Base-by-base conservation (phyloP, 192 early-diverging fungal genomes). In the Gonapodya sp. region DNA sequence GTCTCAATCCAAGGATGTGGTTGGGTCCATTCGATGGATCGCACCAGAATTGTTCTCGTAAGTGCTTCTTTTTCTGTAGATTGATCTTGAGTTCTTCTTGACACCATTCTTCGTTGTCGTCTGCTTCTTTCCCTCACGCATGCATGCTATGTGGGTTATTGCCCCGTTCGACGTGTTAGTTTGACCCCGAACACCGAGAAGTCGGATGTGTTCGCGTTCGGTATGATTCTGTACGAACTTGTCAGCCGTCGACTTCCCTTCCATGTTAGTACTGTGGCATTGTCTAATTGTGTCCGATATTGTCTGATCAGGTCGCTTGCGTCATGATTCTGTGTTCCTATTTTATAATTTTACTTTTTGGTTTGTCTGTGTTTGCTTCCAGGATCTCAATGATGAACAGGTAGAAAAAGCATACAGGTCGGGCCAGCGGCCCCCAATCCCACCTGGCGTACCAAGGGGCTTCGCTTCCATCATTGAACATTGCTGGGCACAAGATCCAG, bases 401-500 rank as follows among this genome's bases (percentile, higher is more conserved):
- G 46, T 64, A 24, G 46, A 64, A 64, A 64, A 64, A 24, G 46
- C 46, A 16, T 64, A 64, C 24, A 8, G 46, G 8, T 64, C 46
- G 24, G 46, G 46, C 24, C 46, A 64, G 24, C 8, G 46, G 24
- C 46, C 46, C 24, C 46, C 8, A 24, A 64, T 64, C 24, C 46
- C 46, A 8, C 46, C 46, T 8, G 46, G 46, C 46, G 46, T 64
- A 16, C 46, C 46, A 24, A 8, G 46, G 8, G 46, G 46, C 46
- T 64, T 64, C 24, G 46, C 46, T 8, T 8, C 46, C 46, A 64
- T 64, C 46, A 64, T 64, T 64, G 46, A 64, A 24, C 46, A 64
- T 64, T 64, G 46, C 46, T 64, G 46, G 46, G 46, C 46, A 64
- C 46, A 64, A 64, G 46, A 64, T 64, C 46, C 46, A 64, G 46